Base-by-base conservation (phyloP, 129 eudicot genomes). In the Daucus carota region DNA sequence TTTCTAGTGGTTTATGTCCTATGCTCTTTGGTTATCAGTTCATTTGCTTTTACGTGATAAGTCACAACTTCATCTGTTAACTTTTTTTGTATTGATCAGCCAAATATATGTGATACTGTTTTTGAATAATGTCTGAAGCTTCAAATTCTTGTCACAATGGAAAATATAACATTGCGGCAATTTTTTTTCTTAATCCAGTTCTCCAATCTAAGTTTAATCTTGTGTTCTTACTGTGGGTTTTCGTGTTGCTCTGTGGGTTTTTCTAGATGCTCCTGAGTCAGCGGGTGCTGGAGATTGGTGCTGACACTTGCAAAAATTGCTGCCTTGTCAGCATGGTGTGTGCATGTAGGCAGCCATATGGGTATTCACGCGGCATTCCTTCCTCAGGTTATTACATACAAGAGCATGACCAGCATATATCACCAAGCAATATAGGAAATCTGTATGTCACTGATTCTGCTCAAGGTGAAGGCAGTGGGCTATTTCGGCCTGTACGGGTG, bases 221-320 rank as follows among this genome's bases (percentile, higher is more conserved):
- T 8, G 24, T 70, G 73, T 34, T 70, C 24, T 17, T 5, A 73
- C 10, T 63, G 24, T 52, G 52, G 52, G 50, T 33, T 22, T 75
- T 62, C 60, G 11, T 42, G 75, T 54, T n/a, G 24, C 63, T 54
- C 63, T 54, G 57, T 48, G 45, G 74, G 72, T 24, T 80, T 71
- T 76, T 77, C 79, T 46, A 95, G 99, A 95, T 90, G 87, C 97
- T 95, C 78, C 78, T 95, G 80, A 89, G 97, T 77, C 99, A 91
- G 87, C 75, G 96, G 79, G 96, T 95, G 74, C 97, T 91, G 70
- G 99, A 95, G 87, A 86, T 88, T 40, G 95, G 96, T 77, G 90
- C 97, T 46, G 97, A 91, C 66, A 91, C 99, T 57, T 95, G 99
- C 87, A 89, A 80, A 82, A 95, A 77, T 73, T 95, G 99, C 85